A percentile compares a stretch with the other conserved stretches of the same genome.
These are phyloP conservation scores for Saccharomyces mikatae DNA, from an alignment of 805 yeast genomes.

Conservation along the genomic window DNA sequence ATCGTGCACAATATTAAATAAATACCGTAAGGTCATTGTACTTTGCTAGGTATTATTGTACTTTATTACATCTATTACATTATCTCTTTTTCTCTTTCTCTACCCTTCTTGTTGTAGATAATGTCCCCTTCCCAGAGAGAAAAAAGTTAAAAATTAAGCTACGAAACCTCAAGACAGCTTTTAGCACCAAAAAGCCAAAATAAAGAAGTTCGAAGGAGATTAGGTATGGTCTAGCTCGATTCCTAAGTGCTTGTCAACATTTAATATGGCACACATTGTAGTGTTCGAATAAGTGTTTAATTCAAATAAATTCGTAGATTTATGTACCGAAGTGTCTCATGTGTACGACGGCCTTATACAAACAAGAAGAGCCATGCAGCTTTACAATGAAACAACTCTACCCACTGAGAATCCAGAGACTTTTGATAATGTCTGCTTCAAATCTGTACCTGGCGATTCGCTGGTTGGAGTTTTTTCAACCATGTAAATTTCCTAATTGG, in stretches of 20 bases:
- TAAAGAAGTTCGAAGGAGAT: neutral
- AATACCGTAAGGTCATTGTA: neutral
- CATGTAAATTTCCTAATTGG: constrained; percentile 17
- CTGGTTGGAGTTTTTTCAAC: neutral
- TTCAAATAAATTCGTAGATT: neutral
- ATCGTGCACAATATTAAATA: neutral
- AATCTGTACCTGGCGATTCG: neutral
- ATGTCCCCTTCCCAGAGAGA: neutral
- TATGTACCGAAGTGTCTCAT: neutral
- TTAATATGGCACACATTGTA: neutral
- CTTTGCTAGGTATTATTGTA: neutral
- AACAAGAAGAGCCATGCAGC: neutral
- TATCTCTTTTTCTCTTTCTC: neutral
- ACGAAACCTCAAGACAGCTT: neutral
- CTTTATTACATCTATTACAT: neutral
- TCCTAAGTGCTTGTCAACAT: neutral
- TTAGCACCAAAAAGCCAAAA: neutral
- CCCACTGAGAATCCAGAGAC: neutral
- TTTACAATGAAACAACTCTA: neutral
- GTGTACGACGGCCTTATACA: neutral
- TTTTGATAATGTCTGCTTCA: neutral
- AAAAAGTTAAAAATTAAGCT: neutral
- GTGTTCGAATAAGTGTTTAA: neutral
- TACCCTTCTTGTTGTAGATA: neutral
- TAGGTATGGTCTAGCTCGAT: no score